Base-by-base conservation (phyloP, 73 alveolate species). In the Uronychia binucleata region DNA sequence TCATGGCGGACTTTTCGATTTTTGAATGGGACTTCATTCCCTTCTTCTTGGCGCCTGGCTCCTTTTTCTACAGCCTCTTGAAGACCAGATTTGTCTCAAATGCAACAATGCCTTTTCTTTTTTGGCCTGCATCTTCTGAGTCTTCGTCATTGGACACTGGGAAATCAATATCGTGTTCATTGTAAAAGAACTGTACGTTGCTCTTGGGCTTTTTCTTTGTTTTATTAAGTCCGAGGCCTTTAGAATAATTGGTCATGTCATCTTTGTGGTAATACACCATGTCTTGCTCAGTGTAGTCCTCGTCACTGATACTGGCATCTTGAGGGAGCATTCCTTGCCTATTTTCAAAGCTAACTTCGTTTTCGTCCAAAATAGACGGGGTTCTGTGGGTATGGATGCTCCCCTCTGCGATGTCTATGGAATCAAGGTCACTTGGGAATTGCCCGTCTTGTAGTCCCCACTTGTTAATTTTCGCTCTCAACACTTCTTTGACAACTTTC, bases 221-320 rank as follows among this genome's bases (percentile, higher is more conserved):
- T 28, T 33, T 79, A 35, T 87, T 87, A 0, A 87, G 31, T 1
- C 89, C 89, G 26, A 57, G 33, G 25, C 57, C 57, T 33, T 81
- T 67, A 14, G 81, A 30, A 58, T 33, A 87, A 30, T 81, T 87
- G 28, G 93, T 87, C 84, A 81, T 19, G 46, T 87, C 93, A 58
- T 87, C 93, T 75, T 87, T 87, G 34, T 60, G n/a, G 58, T 87
- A 87, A 46, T 35, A 57, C 28, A 87, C 93, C 83, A 87, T 87
- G 77, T 87, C 93, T 58, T 87, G 35, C 31, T 87, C 93, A 58
- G 84, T 80, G 31, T 74, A 77, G 27, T 57, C 30, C 13, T 86
- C 93, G 31, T 86, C 93, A 31, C 67, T 46, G n/a, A 46, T 19
- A 46, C 67, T 46, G 19, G 67, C 67, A 46, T 46, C 67, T 46